Evolutionary conservation across 139 green algal species (phyloP).

Genomic region (Eudorina sp.): DNA sequence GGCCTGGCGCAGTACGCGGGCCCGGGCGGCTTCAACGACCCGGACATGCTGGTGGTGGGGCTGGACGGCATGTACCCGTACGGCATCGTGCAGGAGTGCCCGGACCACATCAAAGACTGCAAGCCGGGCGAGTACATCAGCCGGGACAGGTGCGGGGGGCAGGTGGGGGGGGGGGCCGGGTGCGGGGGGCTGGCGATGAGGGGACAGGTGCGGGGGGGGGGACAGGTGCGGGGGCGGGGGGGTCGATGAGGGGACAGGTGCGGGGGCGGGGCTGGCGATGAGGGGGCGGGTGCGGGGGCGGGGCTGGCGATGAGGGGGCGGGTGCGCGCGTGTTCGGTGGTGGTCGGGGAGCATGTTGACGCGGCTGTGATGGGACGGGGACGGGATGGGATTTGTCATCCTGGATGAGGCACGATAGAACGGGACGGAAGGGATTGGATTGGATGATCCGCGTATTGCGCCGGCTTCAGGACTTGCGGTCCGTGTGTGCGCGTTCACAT

Average conservation of each 20-base stretch:
- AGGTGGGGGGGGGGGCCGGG: not conserved
- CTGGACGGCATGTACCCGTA: conserved; percentile 72
- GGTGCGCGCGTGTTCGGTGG: no score
- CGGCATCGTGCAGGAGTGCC: conserved; percentile 62
- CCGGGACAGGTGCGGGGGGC: conserved; percentile 35
- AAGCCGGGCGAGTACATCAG: conserved; percentile 67
- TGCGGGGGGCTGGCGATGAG: not conserved
- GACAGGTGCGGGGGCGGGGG: not conserved
- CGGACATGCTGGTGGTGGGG: conserved; percentile 76
- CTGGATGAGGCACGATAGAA: no score
- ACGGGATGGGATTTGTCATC: no score
- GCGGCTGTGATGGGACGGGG: no score
- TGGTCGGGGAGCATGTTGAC: no score
- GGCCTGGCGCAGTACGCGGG: conserved; percentile 15
- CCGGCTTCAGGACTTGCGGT: no score
- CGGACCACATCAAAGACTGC: conserved; percentile 61
- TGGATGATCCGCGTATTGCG: no score
- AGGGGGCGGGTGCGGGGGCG: not conserved
- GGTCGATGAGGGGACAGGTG: not conserved
- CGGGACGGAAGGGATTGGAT: no score
- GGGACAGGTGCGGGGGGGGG: not conserved
- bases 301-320: not conserved
- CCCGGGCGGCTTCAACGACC: conserved; percentile 68
- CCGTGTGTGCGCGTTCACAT: no score
- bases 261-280: not conserved